phyloP scores from a whole-genome alignment of 768 basidiomycete species.

The Lanmaoa rubissima region DNA sequence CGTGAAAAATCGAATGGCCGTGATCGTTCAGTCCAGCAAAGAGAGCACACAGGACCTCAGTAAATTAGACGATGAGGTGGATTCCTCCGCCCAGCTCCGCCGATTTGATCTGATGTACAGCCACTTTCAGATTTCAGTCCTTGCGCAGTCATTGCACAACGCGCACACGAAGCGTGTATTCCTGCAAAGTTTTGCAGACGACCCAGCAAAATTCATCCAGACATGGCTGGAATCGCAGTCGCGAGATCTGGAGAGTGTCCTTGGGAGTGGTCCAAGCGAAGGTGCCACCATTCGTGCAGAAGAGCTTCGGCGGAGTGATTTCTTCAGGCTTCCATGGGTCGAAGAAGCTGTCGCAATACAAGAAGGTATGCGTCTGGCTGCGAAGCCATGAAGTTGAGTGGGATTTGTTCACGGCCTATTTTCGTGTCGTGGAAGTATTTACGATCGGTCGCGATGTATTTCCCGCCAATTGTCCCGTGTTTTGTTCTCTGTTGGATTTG shows the following conservation, averaged over 20 bases:
- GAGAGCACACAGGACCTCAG: constrained; percentile 65
- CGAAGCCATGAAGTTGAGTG: constrained; percentile 36
- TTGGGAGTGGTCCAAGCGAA: constrained; percentile 85
- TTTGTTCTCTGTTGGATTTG: background rate
- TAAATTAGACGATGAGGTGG: constrained; percentile 89
- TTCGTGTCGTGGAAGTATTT: constrained; percentile 1
- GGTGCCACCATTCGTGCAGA: constrained; percentile 81
- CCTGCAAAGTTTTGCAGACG: constrained; percentile 73
- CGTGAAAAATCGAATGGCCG: constrained; percentile 71
- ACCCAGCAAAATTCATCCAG: constrained; percentile 81
- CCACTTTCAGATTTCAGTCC: constrained; percentile 64
- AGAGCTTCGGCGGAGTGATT: constrained; percentile 83
- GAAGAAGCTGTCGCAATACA: constrained; percentile 84
- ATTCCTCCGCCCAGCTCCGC: background rate
- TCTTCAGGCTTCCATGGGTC: constrained; percentile 92
- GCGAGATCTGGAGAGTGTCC: constrained; percentile 81
- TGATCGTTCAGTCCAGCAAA: constrained; percentile 65
- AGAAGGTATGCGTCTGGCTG: constrained; percentile 72
- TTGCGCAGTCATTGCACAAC: constrained; percentile 83
- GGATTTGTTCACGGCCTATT: background rate
- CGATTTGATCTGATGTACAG: constrained; percentile 19
- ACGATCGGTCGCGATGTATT: background rate
- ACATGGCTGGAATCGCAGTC: constrained; percentile 92
- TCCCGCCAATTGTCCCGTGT: background rate
- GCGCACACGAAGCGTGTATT: constrained; percentile 86